Evolutionary conservation across 495 filamentous ascomycete species (phyloP).

Genomic region (Podospora australis): DNA sequence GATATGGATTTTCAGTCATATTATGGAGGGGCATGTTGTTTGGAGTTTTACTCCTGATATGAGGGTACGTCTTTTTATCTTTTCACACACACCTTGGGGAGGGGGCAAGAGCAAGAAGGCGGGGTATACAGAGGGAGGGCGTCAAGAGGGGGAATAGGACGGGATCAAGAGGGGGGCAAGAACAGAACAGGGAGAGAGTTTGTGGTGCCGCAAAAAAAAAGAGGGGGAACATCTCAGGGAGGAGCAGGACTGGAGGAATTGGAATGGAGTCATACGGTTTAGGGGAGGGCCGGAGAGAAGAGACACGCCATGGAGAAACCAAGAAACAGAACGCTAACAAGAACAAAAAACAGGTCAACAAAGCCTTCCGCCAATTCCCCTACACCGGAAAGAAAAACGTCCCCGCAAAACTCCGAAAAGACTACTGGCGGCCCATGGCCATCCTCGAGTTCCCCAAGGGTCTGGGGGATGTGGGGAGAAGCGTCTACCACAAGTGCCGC

Average conservation of each 20-base stretch:
- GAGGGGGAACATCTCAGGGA: not conserved
- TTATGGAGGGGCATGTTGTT: conserved; percentile 72
- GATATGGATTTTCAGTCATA: conserved; percentile 79
- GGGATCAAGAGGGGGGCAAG: no score
- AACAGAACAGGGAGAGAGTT: no score
- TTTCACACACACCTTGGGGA: not conserved
- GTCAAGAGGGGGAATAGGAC: not conserved
- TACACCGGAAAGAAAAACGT: conserved; percentile 89
- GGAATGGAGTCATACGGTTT: no score
- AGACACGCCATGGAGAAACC: no score
- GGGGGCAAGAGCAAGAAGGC: not conserved
- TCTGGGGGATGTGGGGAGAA: conserved; percentile 53
- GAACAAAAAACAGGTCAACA: conserved; percentile 48
- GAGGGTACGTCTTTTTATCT: conserved; percentile 47
- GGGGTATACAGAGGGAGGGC: not conserved
- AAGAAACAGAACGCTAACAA: not conserved
- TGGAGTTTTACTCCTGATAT: conserved; percentile 68
- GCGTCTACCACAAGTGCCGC: conserved; percentile 71
- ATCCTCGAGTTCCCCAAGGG: conserved; percentile 59
- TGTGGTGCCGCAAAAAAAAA: no score
- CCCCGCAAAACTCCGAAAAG: conserved; percentile 72
- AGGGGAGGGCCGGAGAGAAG: no score
- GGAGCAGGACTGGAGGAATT: no score
- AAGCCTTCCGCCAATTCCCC: conserved; percentile 65
- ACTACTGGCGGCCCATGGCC: conserved; percentile 82